phyloP scores from a whole-genome alignment of 2,329 filamentous ascomycete species.

The Pseudogymnoascus destructans region DNA sequence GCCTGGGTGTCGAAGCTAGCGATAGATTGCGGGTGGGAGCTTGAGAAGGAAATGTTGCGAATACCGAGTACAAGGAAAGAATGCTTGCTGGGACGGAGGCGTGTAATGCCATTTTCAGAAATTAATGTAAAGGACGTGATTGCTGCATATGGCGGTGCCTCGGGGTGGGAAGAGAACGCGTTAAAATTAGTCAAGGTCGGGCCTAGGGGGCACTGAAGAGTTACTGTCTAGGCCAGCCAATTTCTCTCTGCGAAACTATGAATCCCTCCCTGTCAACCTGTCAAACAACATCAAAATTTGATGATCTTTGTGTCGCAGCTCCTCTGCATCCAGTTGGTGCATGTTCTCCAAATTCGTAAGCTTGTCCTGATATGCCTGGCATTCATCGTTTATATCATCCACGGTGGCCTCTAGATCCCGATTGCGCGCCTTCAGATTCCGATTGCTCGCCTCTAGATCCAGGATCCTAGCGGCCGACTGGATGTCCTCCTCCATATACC shows the following conservation, averaged over 20 bases:
- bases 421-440: background rate
- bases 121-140: constrained; percentile 35
- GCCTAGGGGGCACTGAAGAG: constrained; percentile 18
- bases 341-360: background rate
- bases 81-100: constrained; percentile 57
- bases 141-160: constrained; percentile 39
- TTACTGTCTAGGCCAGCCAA: background rate
- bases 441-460: background rate
- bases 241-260: background rate
- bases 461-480: background rate
- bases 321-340: background rate
- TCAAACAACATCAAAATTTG: background rate
- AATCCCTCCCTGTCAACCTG: background rate
- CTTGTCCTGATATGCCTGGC: background rate
- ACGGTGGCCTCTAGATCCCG: background rate
- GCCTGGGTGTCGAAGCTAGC: constrained; percentile 63
- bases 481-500: background rate
- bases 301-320: background rate
- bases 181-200: constrained; percentile 45
- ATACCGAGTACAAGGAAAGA: constrained; percentile 89
- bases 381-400: no score
- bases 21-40: constrained; percentile 55
- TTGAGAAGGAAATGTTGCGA: constrained; percentile 74
- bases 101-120: constrained; percentile 18
- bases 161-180: constrained; percentile 46